Evolutionary conservation across 1,284 basidiomycete species (phyloP).

Genomic region (Pseudozyma pruni): DNA sequence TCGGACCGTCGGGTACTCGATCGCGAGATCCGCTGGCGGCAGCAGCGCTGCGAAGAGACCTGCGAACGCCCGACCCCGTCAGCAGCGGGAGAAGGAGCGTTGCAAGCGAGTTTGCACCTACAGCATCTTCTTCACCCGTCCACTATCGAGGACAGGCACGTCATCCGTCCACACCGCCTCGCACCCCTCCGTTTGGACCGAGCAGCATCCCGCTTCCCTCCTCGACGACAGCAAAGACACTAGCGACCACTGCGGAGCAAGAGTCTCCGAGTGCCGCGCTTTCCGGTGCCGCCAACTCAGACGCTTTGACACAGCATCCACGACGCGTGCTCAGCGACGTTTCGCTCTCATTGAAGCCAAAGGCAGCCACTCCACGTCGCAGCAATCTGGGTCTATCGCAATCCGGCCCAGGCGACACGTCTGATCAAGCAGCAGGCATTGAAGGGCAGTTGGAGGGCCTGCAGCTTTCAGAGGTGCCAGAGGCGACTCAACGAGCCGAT

Average conservation of each 20-base stretch:
- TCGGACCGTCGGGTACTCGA: conserved; percentile 13
- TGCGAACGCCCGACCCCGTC: conserved; percentile 33
- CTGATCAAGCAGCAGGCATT: conserved; percentile 2
- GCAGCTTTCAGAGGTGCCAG: conserved; percentile 21
- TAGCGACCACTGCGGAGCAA: conserved; percentile 4
- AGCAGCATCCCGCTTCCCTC: conserved; percentile 36
- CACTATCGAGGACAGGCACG: conserved; percentile 36
- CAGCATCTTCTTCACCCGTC: conserved; percentile 31
- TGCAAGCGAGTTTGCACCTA: conserved; percentile 37
- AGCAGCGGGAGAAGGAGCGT: conserved; percentile 43
- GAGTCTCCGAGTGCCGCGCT: conserved; percentile 18
- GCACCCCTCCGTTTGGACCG: conserved; percentile 34
- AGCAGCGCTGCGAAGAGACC: conserved; percentile 6
- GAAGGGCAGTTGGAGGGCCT: conserved; percentile 23
- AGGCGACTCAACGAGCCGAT: neutral
- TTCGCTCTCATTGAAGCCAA: conserved; percentile 48
- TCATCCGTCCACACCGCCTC: conserved; percentile 43
- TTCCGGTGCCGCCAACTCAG: conserved; percentile 9
- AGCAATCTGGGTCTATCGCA: conserved; percentile 10
- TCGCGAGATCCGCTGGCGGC: conserved; percentile 9
- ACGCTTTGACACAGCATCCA: conserved; percentile 21
- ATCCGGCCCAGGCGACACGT: neutral
- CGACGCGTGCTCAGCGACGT: conserved; percentile 56
- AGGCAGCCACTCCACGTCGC: neutral
- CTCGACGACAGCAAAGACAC: conserved; percentile 26